Percentiles rank a stretch among this genome's conserved stretches.
Conservation (phyloP, 768 basidiomycete species). For the Rhodocollybia butyracea region DNA sequence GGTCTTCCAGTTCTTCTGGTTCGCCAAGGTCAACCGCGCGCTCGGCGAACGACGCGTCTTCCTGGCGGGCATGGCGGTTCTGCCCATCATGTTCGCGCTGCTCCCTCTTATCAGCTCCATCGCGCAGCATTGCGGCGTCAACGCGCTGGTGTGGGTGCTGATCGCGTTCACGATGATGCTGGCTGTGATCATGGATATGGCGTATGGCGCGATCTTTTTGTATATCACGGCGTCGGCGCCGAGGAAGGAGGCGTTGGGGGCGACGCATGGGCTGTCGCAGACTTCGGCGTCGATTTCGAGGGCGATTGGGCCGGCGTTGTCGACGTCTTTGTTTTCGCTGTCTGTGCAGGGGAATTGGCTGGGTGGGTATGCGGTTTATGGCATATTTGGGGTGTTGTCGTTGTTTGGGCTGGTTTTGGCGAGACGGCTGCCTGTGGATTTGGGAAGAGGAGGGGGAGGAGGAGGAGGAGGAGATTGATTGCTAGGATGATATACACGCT, state of each 20-base stretch:
- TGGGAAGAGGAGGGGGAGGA: constrained; percentile 33
- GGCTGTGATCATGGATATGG: constrained; percentile 27
- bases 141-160: constrained; percentile 27
- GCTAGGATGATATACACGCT: too few species aligned
- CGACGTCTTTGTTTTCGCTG: constrained; percentile 52
- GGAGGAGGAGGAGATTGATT: constrained; percentile 2
- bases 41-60: constrained; percentile 36
- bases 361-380: constrained; percentile 50
- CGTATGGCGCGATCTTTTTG: constrained; percentile 49
- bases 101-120: constrained; percentile 38
- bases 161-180: constrained; percentile 22
- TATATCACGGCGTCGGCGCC: constrained; percentile 53
- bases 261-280: constrained; percentile 56
- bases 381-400: constrained; percentile 33
- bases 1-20: constrained; percentile 32
- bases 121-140: constrained; percentile 24
- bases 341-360: constrained; percentile 47
- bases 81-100: constrained; percentile 25
- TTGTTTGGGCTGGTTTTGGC: constrained; percentile 34
- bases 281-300: constrained; percentile 46
- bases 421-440: constrained; percentile 36
- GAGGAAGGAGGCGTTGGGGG: constrained; percentile 48
- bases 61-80: constrained; percentile 24
- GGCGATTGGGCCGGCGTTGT: constrained; percentile 48
- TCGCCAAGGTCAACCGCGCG: constrained; percentile 26